Conservation (phyloP, 2,329 filamentous ascomycete genomes). For the Botryotinia convoluta region DNA sequence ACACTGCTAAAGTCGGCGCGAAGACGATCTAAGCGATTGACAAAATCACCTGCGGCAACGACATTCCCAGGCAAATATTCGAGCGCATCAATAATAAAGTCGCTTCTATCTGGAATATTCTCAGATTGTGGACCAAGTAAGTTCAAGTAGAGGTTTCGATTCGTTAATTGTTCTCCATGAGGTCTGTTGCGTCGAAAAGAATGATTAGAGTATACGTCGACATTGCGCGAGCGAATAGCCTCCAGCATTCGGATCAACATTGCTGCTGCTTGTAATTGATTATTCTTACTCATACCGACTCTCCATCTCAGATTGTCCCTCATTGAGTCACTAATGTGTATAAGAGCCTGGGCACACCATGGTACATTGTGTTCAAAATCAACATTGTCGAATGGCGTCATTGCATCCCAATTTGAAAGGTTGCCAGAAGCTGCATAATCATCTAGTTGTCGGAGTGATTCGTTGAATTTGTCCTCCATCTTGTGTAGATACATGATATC, state of each 20-base stretch:
- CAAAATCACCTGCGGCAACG: conserved; percentile 29
- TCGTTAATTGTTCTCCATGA: conserved; percentile 29
- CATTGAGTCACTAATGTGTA: conserved; percentile 32
- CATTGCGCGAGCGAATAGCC: conserved; percentile 31
- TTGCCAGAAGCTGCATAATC: conserved; percentile 31
- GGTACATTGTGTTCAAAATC: conserved; percentile 28
- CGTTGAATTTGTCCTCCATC: conserved; percentile 28
- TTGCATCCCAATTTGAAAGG: conserved; percentile 20
- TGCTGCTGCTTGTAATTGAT: conserved; percentile 29
- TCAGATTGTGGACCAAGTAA: conserved; percentile 31
- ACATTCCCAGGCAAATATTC: conserved; percentile 32
- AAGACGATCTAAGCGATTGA: conserved; percentile 21
- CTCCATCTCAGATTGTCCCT: conserved; percentile 25
- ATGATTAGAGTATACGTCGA: conserved; percentile 29
- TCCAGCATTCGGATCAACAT: conserved; percentile 32
- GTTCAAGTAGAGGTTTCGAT: conserved; percentile 34
- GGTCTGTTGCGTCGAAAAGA: conserved; percentile 26
- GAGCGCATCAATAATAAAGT: conserved; percentile 34
- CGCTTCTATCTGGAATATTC: conserved; percentile 25
- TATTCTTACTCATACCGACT: conserved; percentile 25
- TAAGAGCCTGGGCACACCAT: conserved; percentile 32
- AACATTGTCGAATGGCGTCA: conserved; percentile 4
- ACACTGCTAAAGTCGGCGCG: not conserved
- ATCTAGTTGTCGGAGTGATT: conserved; percentile 28
- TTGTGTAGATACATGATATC: conserved; percentile 33